Conservation (phyloP, 495 filamentous ascomycete genomes). For the Penicillium arizonense region DNA sequence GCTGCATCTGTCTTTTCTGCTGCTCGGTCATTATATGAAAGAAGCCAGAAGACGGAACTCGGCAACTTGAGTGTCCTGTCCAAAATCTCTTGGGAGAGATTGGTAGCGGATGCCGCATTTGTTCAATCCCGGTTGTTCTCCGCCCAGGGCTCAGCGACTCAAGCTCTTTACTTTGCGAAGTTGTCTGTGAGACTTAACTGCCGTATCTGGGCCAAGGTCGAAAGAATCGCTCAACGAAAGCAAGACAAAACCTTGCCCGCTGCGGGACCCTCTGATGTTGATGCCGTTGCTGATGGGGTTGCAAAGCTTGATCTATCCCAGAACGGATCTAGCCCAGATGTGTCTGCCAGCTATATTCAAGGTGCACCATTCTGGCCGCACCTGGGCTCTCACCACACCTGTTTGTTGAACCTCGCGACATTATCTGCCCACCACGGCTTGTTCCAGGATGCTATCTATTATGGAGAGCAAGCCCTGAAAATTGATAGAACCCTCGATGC, state of each 20-base stretch:
- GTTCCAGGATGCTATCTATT: slow-evolving; percentile 87
- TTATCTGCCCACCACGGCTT: slow-evolving; percentile 81
- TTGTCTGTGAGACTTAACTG: slow-evolving; percentile 64
- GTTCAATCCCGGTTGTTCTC: slow-evolving; percentile 64
- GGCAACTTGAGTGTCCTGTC: slow-evolving; percentile 24
- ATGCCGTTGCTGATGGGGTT: slow-evolving; percentile 41
- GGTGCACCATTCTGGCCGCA: slow-evolving; percentile 81
- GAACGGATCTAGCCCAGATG: slow-evolving; percentile 18
- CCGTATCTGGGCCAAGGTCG: slow-evolving; percentile 69
- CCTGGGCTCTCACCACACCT: slow-evolving; percentile 66
- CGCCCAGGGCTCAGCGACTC: slow-evolving; percentile 59
- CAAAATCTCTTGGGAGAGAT: slow-evolving; percentile 44
- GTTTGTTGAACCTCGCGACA: slow-evolving; percentile 66
- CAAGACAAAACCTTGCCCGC: slow-evolving; percentile 26
- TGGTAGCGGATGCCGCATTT: slow-evolving; percentile 51
- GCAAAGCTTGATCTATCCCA: slow-evolving; percentile 42
- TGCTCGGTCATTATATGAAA: slow-evolving; percentile 37
- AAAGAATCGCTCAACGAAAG: slow-evolving; percentile 45
- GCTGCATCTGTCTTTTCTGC: slow-evolving; percentile 37
- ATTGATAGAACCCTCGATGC: slow-evolving; percentile 69
- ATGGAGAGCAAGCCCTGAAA: slow-evolving; percentile 78
- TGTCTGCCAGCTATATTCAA: slow-evolving; percentile 33
- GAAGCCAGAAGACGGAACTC: slow-evolving; percentile 29
- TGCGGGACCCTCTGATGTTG: slow-evolving; percentile 32
- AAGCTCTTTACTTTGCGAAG: slow-evolving; percentile 65